phyloP scores from a whole-genome alignment of 306 rosid species.

The Inga oerstediana region DNA sequence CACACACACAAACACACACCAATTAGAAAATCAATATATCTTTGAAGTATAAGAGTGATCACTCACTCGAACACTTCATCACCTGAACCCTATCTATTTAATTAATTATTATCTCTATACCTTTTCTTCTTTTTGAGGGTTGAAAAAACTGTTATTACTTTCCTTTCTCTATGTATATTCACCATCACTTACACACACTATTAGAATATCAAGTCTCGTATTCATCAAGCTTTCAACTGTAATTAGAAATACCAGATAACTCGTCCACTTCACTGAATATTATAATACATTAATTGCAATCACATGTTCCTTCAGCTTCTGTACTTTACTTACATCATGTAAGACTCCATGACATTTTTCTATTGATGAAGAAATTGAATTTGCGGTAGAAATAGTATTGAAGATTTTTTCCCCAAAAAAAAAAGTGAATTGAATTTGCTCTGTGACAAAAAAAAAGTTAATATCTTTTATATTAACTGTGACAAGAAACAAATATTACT shows the following conservation, averaged over 20 bases:
- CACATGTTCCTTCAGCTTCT: slow-evolving; percentile 25
- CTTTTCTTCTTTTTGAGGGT: slow-evolving; percentile 28
- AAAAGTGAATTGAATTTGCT: slow-evolving; percentile 31
- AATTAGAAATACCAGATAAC: slow-evolving; percentile 26
- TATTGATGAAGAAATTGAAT: slow-evolving; percentile 30
- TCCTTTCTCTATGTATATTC: neutral
- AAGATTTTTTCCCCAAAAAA: slow-evolving; percentile 5
- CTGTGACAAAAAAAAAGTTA: slow-evolving; percentile 30
- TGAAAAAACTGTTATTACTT: slow-evolving; percentile 32
- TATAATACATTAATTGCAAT: neutral
- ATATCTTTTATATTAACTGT: slow-evolving; percentile 39
- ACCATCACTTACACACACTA: neutral
- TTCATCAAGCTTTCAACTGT: slow-evolving; percentile 47
- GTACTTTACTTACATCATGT: slow-evolving; percentile 28
- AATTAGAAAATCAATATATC: slow-evolving; percentile 21
- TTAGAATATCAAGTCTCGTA: neutral
- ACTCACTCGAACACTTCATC: slow-evolving; percentile 40
- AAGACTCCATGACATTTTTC: slow-evolving; percentile 30
- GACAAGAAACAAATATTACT: slow-evolving; percentile 28
- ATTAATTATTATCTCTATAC: neutral
- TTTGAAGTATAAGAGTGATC: slow-evolving; percentile 39
- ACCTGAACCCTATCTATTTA: slow-evolving; percentile 3
- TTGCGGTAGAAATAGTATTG: slow-evolving; percentile 5
- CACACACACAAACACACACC: neutral
- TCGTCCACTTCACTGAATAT: slow-evolving; percentile 19